Evolutionary conservation across 2,329 filamentous ascomycete genomes (phyloP), one percentile per base, ranked within the genome.

Genomic region (Penicillium concentricum): DNA sequence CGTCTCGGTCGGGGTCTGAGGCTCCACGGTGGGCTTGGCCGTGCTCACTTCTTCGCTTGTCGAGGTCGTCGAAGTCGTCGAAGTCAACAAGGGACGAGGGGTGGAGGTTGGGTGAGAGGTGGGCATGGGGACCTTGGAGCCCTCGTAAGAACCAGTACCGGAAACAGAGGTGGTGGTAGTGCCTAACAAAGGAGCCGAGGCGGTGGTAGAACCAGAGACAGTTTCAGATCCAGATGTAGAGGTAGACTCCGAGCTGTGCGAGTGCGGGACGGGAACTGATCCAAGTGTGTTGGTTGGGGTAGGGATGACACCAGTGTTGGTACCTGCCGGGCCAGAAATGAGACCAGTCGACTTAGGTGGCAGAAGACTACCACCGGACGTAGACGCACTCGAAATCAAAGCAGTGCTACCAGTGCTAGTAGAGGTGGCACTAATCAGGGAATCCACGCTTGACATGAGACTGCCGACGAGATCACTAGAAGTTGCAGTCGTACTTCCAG

Each of bases 21-120:
- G 61, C 56, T 74, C 45, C 63, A 69, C 58, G 2, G 32, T 28
- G 61, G 69, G 58, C 49, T 71, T 67, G 45, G 60, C 65, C 4
- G 67, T 64, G 10, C 61, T 69, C 30, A 67, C 66, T 55, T 64
- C 44, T 56, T 64, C 42, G 50, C 56, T 51, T 75, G 69, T 51
- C 75, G 69, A 38, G 67, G 69, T 28, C 13, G 15, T 12, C 39
- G 39, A 16, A 24, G 20, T 51, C 48, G 64, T 53, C 75, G 69
- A 37, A 67, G 69, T 28, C 76, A 81, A 49, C 39, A 82, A 75
- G n/a, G 78, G 78, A 13, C 67, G 65, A 24, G 73, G 68, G 24
- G 68, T 65, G 4, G 72, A 67, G 9, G 69, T 55, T 26, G 56
- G 45, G 32, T 48, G 58, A 8, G 56, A 53, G 22, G 50, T 54